Base-by-base conservation (phyloP, 257 asterid genomes). In the Anisodus tanguticus region DNA sequence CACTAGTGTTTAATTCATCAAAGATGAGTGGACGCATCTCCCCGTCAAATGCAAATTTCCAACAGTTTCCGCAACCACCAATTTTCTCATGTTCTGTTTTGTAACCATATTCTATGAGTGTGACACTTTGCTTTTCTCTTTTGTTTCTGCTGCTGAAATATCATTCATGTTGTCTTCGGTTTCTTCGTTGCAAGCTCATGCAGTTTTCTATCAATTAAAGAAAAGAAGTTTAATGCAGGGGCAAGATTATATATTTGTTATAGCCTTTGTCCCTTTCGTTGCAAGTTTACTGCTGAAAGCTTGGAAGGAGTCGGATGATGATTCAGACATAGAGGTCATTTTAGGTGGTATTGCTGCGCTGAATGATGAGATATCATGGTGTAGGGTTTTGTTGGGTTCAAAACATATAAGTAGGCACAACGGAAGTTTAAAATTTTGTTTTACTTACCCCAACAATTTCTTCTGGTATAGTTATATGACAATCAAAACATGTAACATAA, bases 221-320 rank as follows among this genome's bases (percentile, higher is more conserved):
- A 76, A 22, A 49, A 76, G 81, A 51, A 22, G 47, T 76, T 76
- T n/a, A 26, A 76, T 87, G 88, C 93, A 95, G 99, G 98, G 92
- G 41, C 98, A 94, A 84, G 99, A 94, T 89, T 94, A 94, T 35
- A 84, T 91, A 82, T 95, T 95, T 57, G 98, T 95, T 35, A 90
- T 95, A 88, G 92, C 94, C 63, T 93, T 91, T 62, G 90, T 93
- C 62, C 93, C 98, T 45, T 94, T 95, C 47, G 84, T 85, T 22
- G 95, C 98, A 4, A 92, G 92, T 79, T 47, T 89, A 13, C 84
- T 94, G 87, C 12, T 94, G 62, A 95, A 95, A 91, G 97, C 98
- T 66, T 94, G 91, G 86, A 92, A 93, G 88, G 93, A 89, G 80
- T 83, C 92, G 1, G 93, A 89, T 72, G 93, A 89, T 63, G 66